Evolutionary conservation across 202 grass and related monocot genomes (phyloP), one percentile per base, ranked within the genome.

Genomic region (Digitaria exilis): DNA sequence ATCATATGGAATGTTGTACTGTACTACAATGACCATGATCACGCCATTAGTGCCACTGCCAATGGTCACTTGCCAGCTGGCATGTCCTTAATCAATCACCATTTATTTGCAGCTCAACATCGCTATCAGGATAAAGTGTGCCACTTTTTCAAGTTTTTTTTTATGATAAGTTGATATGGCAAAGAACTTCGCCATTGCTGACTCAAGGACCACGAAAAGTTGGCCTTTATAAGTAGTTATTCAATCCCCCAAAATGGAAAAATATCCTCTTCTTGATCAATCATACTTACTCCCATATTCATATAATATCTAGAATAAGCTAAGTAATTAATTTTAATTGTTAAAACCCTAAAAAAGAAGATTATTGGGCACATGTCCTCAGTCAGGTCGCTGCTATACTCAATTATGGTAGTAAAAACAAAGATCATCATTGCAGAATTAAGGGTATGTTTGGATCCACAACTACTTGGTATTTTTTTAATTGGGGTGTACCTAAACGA

Each of bases 121-220:
- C 71, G 56, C 76, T 73, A 31, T 85, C 56, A 16, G 22, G 3
- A 44, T 62, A 75, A 80, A 80, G 69, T 46, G 52, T 29, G 66
- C 17, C 49, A 30, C 21, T 15, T 42, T 68, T 65, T 25, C n/a
- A 24, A 10, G 32, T n/a, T n/a, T n/a, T 57, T 64, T 34, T 34
- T 19, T 35, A 34, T 70, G 67, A 12, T 48, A 46, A 46, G 42
- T 48, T 70, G 67, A 15, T 68, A 55, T 4, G 52, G 52, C 7
- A 25, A 35, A 75, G 2, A 42, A 56, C 26, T 49, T 56, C 37
- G 22, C 39, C 61, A 50, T 35, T 75, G 51, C 60, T 17, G 12
- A 68, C 69, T 50, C 22, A 6, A 25, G 51, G 13, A 21, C 2
- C 31, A 31, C 32, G 39, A 25, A 51, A 82, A 24, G 19, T 14